Evolutionary conservation across 2,329 filamentous ascomycete genomes (phyloP).

Genomic region (Clonostachys rosea): DNA sequence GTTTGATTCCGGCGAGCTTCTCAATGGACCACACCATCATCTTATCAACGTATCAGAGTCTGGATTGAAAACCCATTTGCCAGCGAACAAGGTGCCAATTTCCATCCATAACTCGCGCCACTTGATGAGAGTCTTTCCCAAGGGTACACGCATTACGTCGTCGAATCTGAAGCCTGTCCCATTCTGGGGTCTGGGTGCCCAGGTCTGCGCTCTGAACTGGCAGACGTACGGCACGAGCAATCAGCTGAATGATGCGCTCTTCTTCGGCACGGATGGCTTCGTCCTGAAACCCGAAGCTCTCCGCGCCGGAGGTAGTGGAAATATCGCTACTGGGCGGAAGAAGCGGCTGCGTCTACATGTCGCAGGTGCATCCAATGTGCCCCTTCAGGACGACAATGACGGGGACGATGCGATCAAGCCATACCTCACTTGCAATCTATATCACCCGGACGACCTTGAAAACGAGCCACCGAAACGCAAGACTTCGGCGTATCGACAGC

Average conservation of each 20-base stretch:
- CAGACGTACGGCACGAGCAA: slow-evolving; percentile 62
- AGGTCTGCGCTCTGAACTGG: slow-evolving; percentile 68
- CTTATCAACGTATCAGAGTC: slow-evolving; percentile 67
- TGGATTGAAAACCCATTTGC: slow-evolving; percentile 47
- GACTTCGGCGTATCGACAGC: slow-evolving; percentile 55
- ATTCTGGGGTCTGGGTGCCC: slow-evolving; percentile 64
- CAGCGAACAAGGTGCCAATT: slow-evolving; percentile 38
- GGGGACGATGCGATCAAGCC: slow-evolving; percentile 52
- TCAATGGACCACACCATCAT: slow-evolving; percentile 59
- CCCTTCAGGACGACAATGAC: slow-evolving; percentile 43
- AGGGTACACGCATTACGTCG: slow-evolving; percentile 64
- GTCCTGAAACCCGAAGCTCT: slow-evolving; percentile 60
- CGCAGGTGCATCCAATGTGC: slow-evolving; percentile 58
- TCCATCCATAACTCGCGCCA: slow-evolving; percentile 57
- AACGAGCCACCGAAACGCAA: slow-evolving; percentile 53
- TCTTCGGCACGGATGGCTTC: slow-evolving; percentile 60
- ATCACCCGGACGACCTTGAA: slow-evolving; percentile 49
- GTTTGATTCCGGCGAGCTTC: slow-evolving; percentile 44
- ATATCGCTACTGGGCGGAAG: slow-evolving; percentile 34
- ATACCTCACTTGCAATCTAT: slow-evolving; percentile 61
- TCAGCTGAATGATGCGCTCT: slow-evolving; percentile 66
- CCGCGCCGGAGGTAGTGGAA: slow-evolving; percentile 48
- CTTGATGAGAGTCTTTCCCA: slow-evolving; percentile 67
- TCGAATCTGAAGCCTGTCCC: slow-evolving; percentile 57
- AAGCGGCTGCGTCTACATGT: slow-evolving; percentile 53